phyloP scores from a whole-genome alignment of 129 eudicot genomes.

The Helianthus annuus region HanXRQr2.0-SUNRISE NC_035443.2:15782889-15783388 shows the following conservation, averaged over 20 bases:
- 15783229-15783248: slow-evolving; percentile 10
- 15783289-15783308: background rate
- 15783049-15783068: background rate
- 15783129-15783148: background rate
- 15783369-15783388: too few species aligned
- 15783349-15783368: too few species aligned
- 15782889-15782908: too few species aligned
- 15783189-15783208: background rate
- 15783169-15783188: too few species aligned
- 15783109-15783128: slow-evolving; percentile 4
- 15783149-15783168: background rate
- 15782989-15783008: too few species aligned
- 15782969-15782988: too few species aligned
- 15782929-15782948: too few species aligned
- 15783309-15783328: background rate
- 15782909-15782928: too few species aligned
- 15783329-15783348: background rate
- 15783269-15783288: background rate
- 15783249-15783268: slow-evolving; percentile 1
- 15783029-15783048: too few species aligned
- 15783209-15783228: slow-evolving; percentile 7
- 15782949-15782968: too few species aligned
- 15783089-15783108: background rate
- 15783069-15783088: background rate
- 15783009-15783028: too few species aligned